Conservation (phyloP, 352 stramenopile species). For the Phytophthora crassamura region DNA sequence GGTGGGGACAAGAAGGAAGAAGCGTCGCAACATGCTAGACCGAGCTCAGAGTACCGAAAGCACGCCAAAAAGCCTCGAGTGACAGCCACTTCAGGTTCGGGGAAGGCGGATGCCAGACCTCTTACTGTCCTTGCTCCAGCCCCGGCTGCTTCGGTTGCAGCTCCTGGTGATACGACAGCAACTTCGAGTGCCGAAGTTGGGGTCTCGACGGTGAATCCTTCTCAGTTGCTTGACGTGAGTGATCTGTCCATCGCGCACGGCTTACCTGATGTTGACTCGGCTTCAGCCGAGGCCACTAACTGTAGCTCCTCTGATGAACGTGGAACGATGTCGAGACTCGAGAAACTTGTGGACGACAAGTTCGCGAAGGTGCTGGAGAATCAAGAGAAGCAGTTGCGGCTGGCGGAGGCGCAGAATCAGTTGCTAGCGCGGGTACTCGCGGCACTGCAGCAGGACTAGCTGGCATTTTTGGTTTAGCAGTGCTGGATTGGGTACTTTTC, state of each 20-base stretch:
- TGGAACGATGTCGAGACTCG: conserved; percentile 8
- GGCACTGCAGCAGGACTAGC: conserved; percentile 3
- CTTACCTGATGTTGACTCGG: conserved; percentile 18
- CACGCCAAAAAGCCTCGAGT: conserved; percentile 11
- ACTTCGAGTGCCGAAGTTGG: neutral
- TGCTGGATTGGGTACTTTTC: neutral
- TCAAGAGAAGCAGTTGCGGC: conserved; percentile 24
- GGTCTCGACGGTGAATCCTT: neutral
- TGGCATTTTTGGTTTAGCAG: neutral
- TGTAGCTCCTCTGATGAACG: neutral
- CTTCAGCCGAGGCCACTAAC: conserved; percentile 5
- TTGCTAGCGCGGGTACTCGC: conserved; percentile 15
- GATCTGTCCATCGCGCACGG: conserved; percentile 2
- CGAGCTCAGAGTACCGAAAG: conserved; percentile 4
- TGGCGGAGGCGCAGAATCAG: conserved; percentile 23
- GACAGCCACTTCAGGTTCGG: neutral
- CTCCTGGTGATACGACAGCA: neutral
- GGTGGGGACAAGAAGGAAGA: conserved; percentile 2
- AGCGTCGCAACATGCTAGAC: conserved; percentile 7
- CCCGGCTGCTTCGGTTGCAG: neutral
- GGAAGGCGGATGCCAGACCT: no score
- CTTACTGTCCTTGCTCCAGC: conserved; percentile 7
- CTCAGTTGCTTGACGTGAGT: conserved; percentile 1
- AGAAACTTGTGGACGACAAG: conserved; percentile 24
- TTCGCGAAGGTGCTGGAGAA: conserved; percentile 22